phyloP scores from a whole-genome alignment of 1,284 basidiomycete species.

The Trichosporon sp. region DNA sequence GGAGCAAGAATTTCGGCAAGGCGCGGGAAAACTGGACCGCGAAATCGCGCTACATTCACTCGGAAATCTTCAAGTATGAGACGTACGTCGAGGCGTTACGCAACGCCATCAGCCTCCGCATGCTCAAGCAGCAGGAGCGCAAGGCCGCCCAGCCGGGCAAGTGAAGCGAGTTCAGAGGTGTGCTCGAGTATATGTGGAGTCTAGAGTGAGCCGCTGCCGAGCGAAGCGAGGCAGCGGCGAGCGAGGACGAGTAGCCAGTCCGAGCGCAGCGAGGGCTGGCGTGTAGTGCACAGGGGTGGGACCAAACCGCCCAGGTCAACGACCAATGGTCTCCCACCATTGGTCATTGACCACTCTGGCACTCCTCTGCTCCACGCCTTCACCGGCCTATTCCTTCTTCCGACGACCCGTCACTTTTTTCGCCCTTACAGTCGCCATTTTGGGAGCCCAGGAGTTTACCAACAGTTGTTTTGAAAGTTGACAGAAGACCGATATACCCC shows the following conservation, averaged over 20 bases:
- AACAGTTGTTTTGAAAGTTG: no score
- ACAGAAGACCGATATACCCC: background rate
- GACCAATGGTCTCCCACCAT: no score
- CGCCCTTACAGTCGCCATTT: background rate
- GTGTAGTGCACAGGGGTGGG: background rate
- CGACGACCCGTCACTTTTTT: background rate
- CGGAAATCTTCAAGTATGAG: conserved; percentile 93
- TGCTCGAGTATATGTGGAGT: conserved; percentile 15
- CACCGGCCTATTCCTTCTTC: background rate
- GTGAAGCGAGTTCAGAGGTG: conserved; percentile 17
- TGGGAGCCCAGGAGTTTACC: background rate
- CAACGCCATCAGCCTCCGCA: conserved; percentile 73
- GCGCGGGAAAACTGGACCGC: conserved; percentile 89
- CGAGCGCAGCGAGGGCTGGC: background rate
- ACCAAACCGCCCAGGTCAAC: no score
- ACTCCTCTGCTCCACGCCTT: background rate
- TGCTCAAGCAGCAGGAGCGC: conserved; percentile 66
- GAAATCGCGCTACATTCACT: conserved; percentile 81
- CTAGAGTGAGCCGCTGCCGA: background rate
- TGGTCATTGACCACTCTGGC: background rate
- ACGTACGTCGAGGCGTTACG: conserved; percentile 90
- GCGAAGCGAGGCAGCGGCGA: background rate
- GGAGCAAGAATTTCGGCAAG: conserved; percentile 72
- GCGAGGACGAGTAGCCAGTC: background rate
- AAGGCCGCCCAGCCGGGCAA: conserved; percentile 55